Evolutionary conservation across 2,329 filamentous ascomycete genomes (phyloP), one percentile per base, ranked within the genome.

Genomic region (Colletotrichum spaethianum): DNA sequence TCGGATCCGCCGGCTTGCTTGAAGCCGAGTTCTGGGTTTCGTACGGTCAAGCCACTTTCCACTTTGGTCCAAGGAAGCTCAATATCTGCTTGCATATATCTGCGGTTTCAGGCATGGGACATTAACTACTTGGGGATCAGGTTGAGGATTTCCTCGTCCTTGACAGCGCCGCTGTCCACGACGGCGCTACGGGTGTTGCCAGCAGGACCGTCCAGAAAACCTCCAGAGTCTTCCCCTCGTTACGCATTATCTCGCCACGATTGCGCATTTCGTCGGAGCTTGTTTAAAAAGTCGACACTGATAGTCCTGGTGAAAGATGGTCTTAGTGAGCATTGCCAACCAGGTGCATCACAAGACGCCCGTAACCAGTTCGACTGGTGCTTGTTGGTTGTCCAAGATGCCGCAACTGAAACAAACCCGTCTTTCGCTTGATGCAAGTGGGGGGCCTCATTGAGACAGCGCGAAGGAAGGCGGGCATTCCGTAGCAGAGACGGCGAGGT

Each of bases 331-430:
- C 65, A 59, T 28, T 46, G 46, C 69, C 31, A 42, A 31, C 60
- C 53, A 31, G 40, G 40, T 44, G 40, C 65, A 61, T 48, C 26
- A 71, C 57, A 31, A 56, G 63, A 55, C 63, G 26, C 12, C 20
- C 53, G 23, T 59, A 59, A n/a, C 48, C 64, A 63, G 52, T 52
- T 63, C 59, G 59, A 33, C 59, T 68, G 64, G 12, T 59, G 28
- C 50, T 40, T 33, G 50, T 38, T 46, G 60, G 38, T 16, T 59
- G 52, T 33, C 59, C 46, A n/a, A 65, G 18, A 72, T 63, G 69
- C 44, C 53, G 57, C 53, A 69, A 63, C 52, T 69, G 65, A 72
- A 63, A 72, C 69, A 63, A 36, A 28, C 28, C 59, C 59, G 56
- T 67, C 36, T 46, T 40, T 62, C 33, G 63, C 56, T 55, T 59